A percentile compares a stretch with the other conserved stretches of the same genome.
These are phyloP conservation scores for Aspergillus sp. DNA, from an alignment of 2,329 filamentous ascomycete species.

Conservation along the genomic window DNA sequence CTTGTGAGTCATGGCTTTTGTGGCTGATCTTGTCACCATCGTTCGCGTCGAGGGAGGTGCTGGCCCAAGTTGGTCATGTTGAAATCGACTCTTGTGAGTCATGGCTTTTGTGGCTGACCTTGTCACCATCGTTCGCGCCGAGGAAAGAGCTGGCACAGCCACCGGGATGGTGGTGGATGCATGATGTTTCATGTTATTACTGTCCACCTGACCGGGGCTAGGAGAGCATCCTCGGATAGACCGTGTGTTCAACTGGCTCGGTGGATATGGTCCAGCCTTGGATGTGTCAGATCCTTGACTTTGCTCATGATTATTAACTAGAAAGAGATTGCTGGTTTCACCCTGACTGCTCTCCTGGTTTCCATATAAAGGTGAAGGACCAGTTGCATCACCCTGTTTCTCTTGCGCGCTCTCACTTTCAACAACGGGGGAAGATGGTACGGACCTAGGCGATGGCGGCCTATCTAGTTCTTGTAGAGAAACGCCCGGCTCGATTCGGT, in stretches of 20 bases:
- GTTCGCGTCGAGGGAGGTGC: neutral
- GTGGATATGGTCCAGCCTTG: neutral
- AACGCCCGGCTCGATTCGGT: neutral
- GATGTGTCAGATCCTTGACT: neutral
- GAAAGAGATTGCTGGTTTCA: neutral
- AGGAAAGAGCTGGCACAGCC: neutral
- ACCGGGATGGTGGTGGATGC: too few relatives aligned
- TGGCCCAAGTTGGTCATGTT: too few relatives aligned
- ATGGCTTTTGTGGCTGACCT: too few relatives aligned
- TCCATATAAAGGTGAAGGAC: neutral
- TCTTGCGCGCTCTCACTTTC: too few relatives aligned
- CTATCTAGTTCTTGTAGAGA: neutral
- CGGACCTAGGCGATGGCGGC: neutral
- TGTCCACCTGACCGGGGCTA: neutral
- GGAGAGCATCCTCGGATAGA: neutral
- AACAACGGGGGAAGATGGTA: too few relatives aligned
- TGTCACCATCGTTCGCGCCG: too few relatives aligned
- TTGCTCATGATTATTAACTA: neutral
- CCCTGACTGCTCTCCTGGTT: neutral
- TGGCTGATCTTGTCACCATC: neutral
- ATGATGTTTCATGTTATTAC: neutral
- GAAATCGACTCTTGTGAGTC: too few relatives aligned
- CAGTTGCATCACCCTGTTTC: too few relatives aligned
- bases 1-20: conserved; percentile 13
- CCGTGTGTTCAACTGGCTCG: neutral